Base-by-base conservation (phyloP, 2,329 filamentous ascomycete species). In the Juglanconis oblonga region DNA sequence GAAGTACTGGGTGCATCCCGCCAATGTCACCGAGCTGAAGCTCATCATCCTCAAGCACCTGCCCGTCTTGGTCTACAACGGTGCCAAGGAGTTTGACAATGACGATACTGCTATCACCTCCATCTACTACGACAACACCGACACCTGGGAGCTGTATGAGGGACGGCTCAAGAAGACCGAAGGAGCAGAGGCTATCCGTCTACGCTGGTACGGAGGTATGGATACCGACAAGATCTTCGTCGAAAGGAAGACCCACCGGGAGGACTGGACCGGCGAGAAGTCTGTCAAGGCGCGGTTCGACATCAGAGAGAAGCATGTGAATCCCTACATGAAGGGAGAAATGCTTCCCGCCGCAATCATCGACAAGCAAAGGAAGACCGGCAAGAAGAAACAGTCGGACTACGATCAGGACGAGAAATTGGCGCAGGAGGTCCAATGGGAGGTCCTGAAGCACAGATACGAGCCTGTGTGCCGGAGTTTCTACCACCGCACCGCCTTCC, bases 211-310 rank as follows among this genome's bases (percentile, higher is more conserved):
- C 71, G 95, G 95, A 62, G 92, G 91, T 47, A 97, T 99, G 94
- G 87, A 95, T 68, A 92, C 81, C 56, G 93, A 98, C 71, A 95
- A 91, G 57, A 96, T 98, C 59, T 99, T 98, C 70, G 89, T 99
- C 31, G 95, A 99, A 79, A 87, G 95, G 64, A 99, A 99, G 78
- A 99, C 95, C 1, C 95, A 99, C 78, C 89, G 95, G 44, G 95
- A 99, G 75, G 95, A 99, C 74, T 99, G 95, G 95, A 99, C 95
- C 0, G 95, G 95, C 61, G 95, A 99, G 74, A 97, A 98, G 78
- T 98, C 94, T 1, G 95, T 99, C 77, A 99, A 99, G 79, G 94
- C 95, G 48, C 90, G 95, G 48, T 99, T 99, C 71, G 84, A 90
- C 8, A 82, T 95, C 65, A 98, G 99, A 79, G 95, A 99, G 78